These are phyloP conservation scores for Claviceps sp. DNA, from an alignment of 2,329 filamentous ascomycete species.

Conservation along the genomic window DNA sequence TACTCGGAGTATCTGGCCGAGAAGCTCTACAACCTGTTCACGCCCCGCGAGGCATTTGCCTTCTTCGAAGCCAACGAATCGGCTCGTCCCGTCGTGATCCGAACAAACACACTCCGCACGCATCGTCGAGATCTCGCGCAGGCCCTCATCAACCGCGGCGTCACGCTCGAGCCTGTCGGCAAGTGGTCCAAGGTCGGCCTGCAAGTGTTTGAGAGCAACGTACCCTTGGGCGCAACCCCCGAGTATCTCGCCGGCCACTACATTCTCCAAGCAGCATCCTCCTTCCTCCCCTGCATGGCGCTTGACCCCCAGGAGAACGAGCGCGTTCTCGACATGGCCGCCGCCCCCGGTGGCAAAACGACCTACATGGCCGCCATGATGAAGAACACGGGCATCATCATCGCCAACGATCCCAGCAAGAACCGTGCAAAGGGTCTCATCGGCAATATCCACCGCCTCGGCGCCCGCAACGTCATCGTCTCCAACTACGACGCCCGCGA, in stretches of 20 bases:
- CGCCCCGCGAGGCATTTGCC: slow-evolving; percentile 84
- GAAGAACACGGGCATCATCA: slow-evolving; percentile 78
- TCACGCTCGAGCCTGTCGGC: slow-evolving; percentile 89
- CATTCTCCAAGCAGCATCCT: slow-evolving; percentile 91
- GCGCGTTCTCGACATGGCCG: slow-evolving; percentile 58
- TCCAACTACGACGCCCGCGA: slow-evolving; percentile 91
- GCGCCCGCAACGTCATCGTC: slow-evolving; percentile 85
- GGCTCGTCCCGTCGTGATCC: slow-evolving; percentile 82
- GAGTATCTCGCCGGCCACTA: slow-evolving; percentile 97
- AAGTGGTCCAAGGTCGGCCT: slow-evolving; percentile 98
- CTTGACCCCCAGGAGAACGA: slow-evolving; percentile 88
- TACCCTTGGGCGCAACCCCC: slow-evolving; percentile 82
- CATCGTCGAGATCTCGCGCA: slow-evolving; percentile 73
- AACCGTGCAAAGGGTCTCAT: slow-evolving; percentile 90
- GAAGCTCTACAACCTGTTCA: slow-evolving; percentile 88
- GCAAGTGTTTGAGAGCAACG: slow-evolving; percentile 83
- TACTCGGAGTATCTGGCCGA: slow-evolving; percentile 92
- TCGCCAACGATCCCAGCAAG: slow-evolving; percentile 95
- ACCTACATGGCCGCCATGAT: slow-evolving; percentile 53
- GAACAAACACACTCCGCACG: slow-evolving; percentile 85
- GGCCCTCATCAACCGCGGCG: slow-evolving; percentile 86
- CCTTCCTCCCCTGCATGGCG: slow-evolving; percentile 95
- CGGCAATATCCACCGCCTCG: slow-evolving; percentile 91
- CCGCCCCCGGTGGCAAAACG: slow-evolving; percentile 16
- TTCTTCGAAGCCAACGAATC: slow-evolving; percentile 99